Conservation (phyloP, 2,329 filamentous ascomycete species). For the Colletotrichum simmondsii region DNA sequence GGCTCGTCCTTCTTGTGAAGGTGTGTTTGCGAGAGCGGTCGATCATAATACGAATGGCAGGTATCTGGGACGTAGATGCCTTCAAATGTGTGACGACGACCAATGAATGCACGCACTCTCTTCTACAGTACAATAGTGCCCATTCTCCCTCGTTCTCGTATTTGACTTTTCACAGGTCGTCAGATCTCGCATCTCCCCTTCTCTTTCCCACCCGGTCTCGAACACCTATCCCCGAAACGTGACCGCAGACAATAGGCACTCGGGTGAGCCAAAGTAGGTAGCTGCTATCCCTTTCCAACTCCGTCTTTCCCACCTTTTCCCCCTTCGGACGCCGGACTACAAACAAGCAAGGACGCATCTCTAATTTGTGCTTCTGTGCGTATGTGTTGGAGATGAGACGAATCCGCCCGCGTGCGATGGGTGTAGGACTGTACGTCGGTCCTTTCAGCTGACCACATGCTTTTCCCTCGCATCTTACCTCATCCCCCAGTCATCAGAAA, state of each 20-base stretch:
- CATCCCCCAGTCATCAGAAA: not conserved
- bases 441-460: not conserved
- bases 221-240: not conserved
- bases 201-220: too few relatives aligned
- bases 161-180: not conserved
- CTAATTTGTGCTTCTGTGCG: not conserved
- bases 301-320: not conserved
- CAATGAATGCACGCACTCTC: too few relatives aligned
- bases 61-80: too few relatives aligned
- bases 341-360: not conserved
- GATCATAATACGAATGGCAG: not conserved
- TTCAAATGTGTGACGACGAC: too few relatives aligned
- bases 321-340: not conserved
- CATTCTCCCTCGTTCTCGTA: not conserved
- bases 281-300: too few relatives aligned
- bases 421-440: too few relatives aligned
- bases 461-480: not conserved
- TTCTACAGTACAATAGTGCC: too few relatives aligned
- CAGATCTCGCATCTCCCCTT: not conserved
- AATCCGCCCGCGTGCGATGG: not conserved
- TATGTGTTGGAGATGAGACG: not conserved
- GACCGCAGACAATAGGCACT: too few relatives aligned
- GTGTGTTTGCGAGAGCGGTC: not conserved
- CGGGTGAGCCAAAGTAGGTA: too few relatives aligned
- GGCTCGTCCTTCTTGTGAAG: not conserved